These are phyloP conservation scores for Batrachochytrium dendrobatidis DNA, from an alignment of 371 early-diverging fungal species.

Conservation along the genomic window DNA sequence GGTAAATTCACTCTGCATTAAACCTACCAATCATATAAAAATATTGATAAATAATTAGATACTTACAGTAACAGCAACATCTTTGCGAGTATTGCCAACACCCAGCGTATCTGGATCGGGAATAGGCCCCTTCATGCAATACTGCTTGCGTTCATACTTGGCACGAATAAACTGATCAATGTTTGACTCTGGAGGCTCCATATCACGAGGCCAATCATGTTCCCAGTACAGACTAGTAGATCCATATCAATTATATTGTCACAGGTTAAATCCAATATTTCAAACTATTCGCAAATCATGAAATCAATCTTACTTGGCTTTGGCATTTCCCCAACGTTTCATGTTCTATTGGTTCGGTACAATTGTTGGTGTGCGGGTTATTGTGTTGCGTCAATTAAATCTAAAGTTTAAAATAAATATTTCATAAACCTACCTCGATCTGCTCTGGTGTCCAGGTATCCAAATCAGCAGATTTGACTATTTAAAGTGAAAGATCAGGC, in stretches of 20 bases:
- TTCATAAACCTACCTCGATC: conserved; percentile 73
- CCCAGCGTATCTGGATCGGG: conserved; percentile 63
- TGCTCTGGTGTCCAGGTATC: conserved; percentile 93
- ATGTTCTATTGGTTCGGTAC: conserved; percentile 46
- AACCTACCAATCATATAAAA: background rate
- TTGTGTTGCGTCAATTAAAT: too few species aligned
- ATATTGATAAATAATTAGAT: background rate
- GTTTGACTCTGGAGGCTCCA: conserved; percentile 60
- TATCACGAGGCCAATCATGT: conserved; percentile 23
- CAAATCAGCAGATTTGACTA: conserved; percentile 81
- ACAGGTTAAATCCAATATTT: too few species aligned
- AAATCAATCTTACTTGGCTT: conserved; percentile 70
- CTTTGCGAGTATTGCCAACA: background rate
- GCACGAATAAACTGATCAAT: conserved; percentile 86
- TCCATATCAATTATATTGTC: too few species aligned
- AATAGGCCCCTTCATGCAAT: conserved; percentile 60
- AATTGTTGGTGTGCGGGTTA: too few species aligned
- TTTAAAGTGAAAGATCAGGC: background rate
- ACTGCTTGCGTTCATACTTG: conserved; percentile 87
- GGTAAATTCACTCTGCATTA: background rate
- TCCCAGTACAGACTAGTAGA: conserved; percentile 36
- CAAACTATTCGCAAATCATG: too few species aligned
- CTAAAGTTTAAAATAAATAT: too few species aligned
- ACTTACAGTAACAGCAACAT: background rate
- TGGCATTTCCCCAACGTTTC: conserved; percentile 77